These are phyloP conservation scores for Didymella pinodella DNA, from an alignment of 2,329 filamentous ascomycete genomes.

Conservation along the genomic window DNA sequence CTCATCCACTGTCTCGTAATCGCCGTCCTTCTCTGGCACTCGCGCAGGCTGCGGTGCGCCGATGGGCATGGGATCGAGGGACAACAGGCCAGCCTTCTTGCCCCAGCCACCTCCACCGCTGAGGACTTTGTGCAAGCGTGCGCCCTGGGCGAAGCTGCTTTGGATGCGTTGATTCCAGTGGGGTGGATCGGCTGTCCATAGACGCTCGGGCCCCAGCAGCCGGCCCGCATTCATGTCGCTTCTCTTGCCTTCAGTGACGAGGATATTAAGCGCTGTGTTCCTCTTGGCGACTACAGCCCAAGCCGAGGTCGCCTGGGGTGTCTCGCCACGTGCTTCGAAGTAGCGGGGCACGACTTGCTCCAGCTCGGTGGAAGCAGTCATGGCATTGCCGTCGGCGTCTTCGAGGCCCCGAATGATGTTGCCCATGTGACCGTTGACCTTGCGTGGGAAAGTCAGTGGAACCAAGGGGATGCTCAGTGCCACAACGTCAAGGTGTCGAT, in stretches of 20 bases:
- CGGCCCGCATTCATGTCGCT: not conserved
- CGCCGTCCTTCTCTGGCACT: conserved; percentile 9
- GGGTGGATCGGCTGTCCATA: conserved; percentile 30
- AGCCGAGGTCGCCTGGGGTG: conserved; percentile 64
- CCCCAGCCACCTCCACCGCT: conserved; percentile 89
- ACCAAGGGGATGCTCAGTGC: conserved; percentile 61
- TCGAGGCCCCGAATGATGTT: conserved; percentile 77
- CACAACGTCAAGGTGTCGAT: conserved; percentile 21
- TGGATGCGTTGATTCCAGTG: conserved; percentile 33
- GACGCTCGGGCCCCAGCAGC: not conserved
- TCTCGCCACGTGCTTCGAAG: conserved; percentile 55
- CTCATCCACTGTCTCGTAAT: conserved; percentile 33
- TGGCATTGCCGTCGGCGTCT: conserved; percentile 52
- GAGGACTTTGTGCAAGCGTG: conserved; percentile 62
- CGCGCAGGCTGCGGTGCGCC: conserved; percentile 3
- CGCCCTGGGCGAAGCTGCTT: conserved; percentile 39
- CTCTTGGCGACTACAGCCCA: conserved; percentile 76
- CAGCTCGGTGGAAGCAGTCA: conserved; percentile 75
- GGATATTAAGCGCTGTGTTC: conserved; percentile 3
- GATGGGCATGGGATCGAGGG: conserved; percentile 68
- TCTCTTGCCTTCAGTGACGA: not conserved
- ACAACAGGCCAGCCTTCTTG: conserved; percentile 77
- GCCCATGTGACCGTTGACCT: conserved; percentile 72
- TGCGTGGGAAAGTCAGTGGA: conserved; percentile 69
- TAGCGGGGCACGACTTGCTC: conserved; percentile 70